These are phyloP conservation scores for Venturia asperata DNA, from an alignment of 2,329 filamentous ascomycete genomes.

Conservation along the genomic window DNA sequence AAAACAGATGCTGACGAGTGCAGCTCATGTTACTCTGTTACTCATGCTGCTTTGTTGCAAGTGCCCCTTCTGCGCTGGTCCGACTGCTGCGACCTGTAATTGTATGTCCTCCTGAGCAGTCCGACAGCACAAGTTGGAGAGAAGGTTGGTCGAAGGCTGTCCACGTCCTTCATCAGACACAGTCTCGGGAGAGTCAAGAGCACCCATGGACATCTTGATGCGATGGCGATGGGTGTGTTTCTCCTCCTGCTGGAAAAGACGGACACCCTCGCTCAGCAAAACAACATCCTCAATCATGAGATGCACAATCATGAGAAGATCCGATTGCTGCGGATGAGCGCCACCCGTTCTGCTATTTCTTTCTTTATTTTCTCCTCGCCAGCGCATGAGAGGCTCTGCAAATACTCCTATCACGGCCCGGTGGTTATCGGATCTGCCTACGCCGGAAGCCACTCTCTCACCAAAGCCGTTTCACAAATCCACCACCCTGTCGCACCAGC, in stretches of 20 bases:
- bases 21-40: background rate
- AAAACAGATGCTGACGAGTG: background rate
- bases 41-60: background rate
- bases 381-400: slow-evolving; percentile 10
- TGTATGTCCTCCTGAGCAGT: background rate
- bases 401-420: slow-evolving; percentile 1
- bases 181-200: background rate
- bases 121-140: background rate
- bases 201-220: background rate
- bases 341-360: background rate
- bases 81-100: too few species aligned
- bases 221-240: too few species aligned
- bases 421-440: background rate
- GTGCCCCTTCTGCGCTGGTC: background rate
- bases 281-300: background rate
- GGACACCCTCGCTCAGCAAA: too few species aligned
- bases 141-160: background rate
- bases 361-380: background rate
- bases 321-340: background rate
- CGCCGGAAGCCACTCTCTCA: slow-evolving; percentile 1
- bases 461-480: slow-evolving; percentile 13
- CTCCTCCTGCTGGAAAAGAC: too few species aligned
- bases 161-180: background rate
- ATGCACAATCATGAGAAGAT: background rate
- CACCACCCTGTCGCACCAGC: slow-evolving; percentile 14